These are phyloP conservation scores for Colletotrichum gigasporum DNA, from an alignment of 2,329 filamentous ascomycete species.

Conservation along the genomic window DNA sequence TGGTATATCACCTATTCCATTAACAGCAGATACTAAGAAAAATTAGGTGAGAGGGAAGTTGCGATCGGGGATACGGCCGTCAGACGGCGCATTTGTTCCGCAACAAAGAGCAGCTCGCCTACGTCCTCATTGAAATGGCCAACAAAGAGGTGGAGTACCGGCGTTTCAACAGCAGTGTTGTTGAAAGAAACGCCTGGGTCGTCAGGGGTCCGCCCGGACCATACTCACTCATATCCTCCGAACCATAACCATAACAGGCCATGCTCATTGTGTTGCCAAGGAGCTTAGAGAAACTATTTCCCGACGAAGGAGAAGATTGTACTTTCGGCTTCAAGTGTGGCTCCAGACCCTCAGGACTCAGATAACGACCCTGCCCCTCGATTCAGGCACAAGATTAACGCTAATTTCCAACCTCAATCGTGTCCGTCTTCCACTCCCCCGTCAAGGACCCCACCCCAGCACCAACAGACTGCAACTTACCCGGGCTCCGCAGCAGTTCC, in stretches of 20 bases:
- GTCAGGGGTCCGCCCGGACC: background rate
- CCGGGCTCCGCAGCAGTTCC: slow-evolving; percentile 15
- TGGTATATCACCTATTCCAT: too few species aligned
- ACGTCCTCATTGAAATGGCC: slow-evolving; percentile 17
- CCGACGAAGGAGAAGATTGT: slow-evolving; percentile 15
- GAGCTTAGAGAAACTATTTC: slow-evolving; percentile 1
- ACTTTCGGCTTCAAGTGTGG: background rate
- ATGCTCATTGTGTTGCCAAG: background rate
- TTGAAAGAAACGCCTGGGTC: slow-evolving; percentile 17
- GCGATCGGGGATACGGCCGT: background rate
- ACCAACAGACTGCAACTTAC: slow-evolving; percentile 14
- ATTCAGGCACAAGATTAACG: too few species aligned
- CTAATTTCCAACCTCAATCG: slow-evolving; percentile 15
- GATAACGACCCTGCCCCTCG: too few species aligned
- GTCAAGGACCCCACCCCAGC: background rate
- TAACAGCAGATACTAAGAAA: too few species aligned
- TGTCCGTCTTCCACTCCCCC: slow-evolving; percentile 18
- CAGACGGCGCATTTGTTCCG: slow-evolving; percentile 23
- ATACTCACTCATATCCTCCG: slow-evolving; percentile 9
- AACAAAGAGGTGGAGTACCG: background rate
- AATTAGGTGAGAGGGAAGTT: too few species aligned
- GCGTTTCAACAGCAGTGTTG: background rate
- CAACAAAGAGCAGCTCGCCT: slow-evolving; percentile 10
- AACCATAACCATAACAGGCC: slow-evolving; percentile 15
- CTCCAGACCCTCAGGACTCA: too few species aligned